A percentile compares a stretch with the other conserved stretches of the same genome.
phyloP scores from a whole-genome alignment of 2,329 filamentous ascomycete genomes.

The Scolecobasidium constrictum region DNA sequence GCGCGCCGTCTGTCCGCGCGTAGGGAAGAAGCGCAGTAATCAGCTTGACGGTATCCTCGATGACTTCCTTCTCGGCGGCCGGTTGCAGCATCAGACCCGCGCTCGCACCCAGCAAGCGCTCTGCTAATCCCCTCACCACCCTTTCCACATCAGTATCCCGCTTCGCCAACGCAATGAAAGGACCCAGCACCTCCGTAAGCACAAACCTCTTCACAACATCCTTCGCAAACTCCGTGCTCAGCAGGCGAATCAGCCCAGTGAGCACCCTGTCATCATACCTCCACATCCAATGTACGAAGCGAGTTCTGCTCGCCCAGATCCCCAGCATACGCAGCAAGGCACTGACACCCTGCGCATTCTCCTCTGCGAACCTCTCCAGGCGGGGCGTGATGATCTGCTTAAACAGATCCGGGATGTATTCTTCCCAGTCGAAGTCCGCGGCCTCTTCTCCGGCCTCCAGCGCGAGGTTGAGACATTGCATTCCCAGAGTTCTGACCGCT shows the following conservation, averaged over 20 bases:
- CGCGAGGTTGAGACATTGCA: constrained; percentile 72
- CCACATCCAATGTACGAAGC: constrained; percentile 59
- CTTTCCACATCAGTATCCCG: constrained; percentile 39
- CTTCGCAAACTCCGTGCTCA: constrained; percentile 64
- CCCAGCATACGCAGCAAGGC: constrained; percentile 69
- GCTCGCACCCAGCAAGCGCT: constrained; percentile 49
- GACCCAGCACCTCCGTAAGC: constrained; percentile 60
- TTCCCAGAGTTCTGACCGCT: constrained; percentile 56
- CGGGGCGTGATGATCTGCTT: constrained; percentile 66
- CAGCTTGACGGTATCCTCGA: constrained; percentile 68
- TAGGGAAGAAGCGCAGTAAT: constrained; percentile 57
- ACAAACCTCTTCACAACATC: constrained; percentile 80
- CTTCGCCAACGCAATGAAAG: constrained; percentile 40
- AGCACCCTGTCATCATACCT: constrained; percentile 50
- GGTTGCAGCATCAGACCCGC: constrained; percentile 44
- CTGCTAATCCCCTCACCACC: constrained; percentile 47
- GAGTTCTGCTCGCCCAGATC: constrained; percentile 63
- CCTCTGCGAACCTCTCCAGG: constrained; percentile 65
- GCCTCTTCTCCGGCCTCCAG: constrained; percentile 59
- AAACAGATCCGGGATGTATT: constrained; percentile 61
- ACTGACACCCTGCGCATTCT: constrained; percentile 85
- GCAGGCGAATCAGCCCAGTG: constrained; percentile 57
- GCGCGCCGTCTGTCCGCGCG: constrained; percentile 40
- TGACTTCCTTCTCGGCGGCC: constrained; percentile 57
- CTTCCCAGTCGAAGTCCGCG: constrained; percentile 59